phyloP scores from a whole-genome alignment of 78 protist species.

The Dictyostelium brefeldianum region DNA sequence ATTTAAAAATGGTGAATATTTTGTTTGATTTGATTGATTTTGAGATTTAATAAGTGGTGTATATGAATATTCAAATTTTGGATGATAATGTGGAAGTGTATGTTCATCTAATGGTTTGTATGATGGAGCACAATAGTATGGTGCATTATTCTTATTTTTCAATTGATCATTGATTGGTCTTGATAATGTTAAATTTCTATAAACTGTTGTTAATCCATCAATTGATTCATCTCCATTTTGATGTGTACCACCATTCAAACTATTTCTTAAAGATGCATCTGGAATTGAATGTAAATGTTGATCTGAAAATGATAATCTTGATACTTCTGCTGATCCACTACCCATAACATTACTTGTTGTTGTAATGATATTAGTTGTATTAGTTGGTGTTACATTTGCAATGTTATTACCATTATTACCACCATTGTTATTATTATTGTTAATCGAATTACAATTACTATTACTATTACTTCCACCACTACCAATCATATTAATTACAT shows the following conservation, averaged over 20 bases:
- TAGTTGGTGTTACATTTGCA: too few relatives aligned
- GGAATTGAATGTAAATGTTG: background rate
- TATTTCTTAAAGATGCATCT: background rate
- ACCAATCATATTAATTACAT: background rate
- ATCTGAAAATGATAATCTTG: background rate
- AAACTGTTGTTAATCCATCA: constrained; percentile 47
- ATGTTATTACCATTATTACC: too few relatives aligned
- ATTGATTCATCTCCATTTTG: constrained; percentile 15
- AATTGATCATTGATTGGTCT: background rate
- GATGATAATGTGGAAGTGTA: constrained; percentile 37
- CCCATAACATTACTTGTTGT: background rate
- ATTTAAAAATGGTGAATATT: constrained; percentile 29
- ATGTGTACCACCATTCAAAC: background rate
- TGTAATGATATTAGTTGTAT: too few relatives aligned
- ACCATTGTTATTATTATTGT: too few relatives aligned
- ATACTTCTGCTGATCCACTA: background rate
- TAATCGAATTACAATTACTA: background rate
- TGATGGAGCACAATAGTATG: constrained; percentile 76
- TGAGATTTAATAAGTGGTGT: constrained; percentile 45
- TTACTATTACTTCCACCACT: background rate
- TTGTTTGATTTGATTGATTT: constrained; percentile 3
- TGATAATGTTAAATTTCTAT: constrained; percentile 47
- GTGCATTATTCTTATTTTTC: constrained; percentile 23
- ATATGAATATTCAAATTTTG: constrained; percentile 61
- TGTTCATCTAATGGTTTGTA: constrained; percentile 69